phyloP scores from a whole-genome alignment of 2,329 filamentous ascomycete species.

The Ophiostoma sp. region DNA sequence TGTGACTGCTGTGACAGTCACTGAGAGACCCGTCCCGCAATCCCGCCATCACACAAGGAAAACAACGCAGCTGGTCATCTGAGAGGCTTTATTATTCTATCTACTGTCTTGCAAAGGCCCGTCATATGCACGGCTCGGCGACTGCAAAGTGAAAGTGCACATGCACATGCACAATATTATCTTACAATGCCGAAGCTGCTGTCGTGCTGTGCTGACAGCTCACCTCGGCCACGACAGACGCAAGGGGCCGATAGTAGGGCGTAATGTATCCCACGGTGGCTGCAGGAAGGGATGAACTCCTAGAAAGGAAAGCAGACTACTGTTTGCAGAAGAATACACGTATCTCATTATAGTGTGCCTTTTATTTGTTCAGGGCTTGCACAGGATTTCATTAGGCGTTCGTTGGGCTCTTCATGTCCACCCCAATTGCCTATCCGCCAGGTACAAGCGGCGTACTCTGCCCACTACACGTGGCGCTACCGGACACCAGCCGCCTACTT shows the following conservation, averaged over 20 bases:
- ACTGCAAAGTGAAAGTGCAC: too few species aligned
- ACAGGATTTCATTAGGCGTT: not conserved
- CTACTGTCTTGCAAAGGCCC: too few species aligned
- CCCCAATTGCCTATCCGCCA: not conserved
- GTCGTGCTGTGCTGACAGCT: too few species aligned
- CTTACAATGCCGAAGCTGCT: too few species aligned
- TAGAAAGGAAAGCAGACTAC: not conserved
- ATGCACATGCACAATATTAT: too few species aligned
- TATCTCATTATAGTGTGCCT: not conserved
- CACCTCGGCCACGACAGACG: too few species aligned
- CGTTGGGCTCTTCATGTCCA: not conserved
- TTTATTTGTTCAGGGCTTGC: not conserved
- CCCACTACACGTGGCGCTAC: conserved; percentile 13
- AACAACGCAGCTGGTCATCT: not conserved
- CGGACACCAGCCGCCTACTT: conserved; percentile 1
- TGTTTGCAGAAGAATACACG: not conserved
- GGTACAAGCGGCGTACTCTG: conserved; percentile 7
- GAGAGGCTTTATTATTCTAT: not conserved
- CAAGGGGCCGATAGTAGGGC: too few species aligned
- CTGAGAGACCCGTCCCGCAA: too few species aligned
- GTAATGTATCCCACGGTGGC: not conserved
- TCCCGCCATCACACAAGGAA: not conserved
- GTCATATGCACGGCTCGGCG: too few species aligned
- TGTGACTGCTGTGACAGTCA: not conserved
- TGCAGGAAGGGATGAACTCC: not conserved